Base-by-base conservation (phyloP, 225 moss, liverwort and hornwort species). In the Pleurozium schreberi region DNA sequence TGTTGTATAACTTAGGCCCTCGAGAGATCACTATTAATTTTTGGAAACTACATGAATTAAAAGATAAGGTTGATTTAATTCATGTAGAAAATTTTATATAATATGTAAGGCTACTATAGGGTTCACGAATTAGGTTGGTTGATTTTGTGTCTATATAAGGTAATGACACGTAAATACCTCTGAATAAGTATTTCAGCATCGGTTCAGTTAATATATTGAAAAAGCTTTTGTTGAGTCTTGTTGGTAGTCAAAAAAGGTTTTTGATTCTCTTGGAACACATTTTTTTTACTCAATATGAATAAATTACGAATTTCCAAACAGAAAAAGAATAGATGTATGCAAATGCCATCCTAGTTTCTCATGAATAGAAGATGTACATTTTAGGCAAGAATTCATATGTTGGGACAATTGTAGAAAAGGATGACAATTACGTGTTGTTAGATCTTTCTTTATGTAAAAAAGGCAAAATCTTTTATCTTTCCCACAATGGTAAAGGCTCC, bases 221-320 rank as follows among this genome's bases (percentile, higher is more conserved):
- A 49, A 52, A 5, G 0, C 0, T 34, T 22, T 53, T 23, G 3
- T 22, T 0, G 3, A 1, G 9, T 45, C 73, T 45, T 28, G 0
- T 74, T 47, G 18, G 4, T 47, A 28, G 18, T 74, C 8, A 31
- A 47, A 23, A 18, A 2, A 7, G 0, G 18, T 50, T 33, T 75
- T 1, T 45, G 28, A 45, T 30, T 45, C 5, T 74, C 0, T 43
- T 17, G 9, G 5, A 45, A 28, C 50, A 33, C 19, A 31, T 75
- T 49, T 75, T 75, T 75, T 4, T 7, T 0, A 45, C 6, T 18
- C 16, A 28, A 45, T 0, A 75, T 75, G 19, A 50, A 20, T 50
- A 20, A 49, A 49, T 3, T 12, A 31, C 19, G 3, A 27, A 8
- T 42, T 15, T 70, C 15, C 3, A 42, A 26, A 70, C 26, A 26